phyloP scores from a whole-genome alignment of 306 rosid species.

The Lupinus albus region DNA sequence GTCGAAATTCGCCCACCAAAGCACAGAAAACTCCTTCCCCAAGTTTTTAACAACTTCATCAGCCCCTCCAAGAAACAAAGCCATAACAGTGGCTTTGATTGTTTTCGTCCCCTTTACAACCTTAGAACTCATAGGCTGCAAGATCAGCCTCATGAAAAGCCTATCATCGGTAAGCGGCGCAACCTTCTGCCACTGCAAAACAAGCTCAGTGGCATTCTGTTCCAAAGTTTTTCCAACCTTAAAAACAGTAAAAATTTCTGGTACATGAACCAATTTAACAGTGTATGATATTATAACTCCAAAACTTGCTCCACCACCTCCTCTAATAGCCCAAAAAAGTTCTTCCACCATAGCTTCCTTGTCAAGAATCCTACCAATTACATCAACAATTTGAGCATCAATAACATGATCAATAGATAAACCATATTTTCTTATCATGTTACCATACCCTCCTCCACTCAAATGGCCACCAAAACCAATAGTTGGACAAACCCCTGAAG shows the following conservation, averaged over 20 bases:
- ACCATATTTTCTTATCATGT: slow-evolving; percentile 67
- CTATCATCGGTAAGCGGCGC: slow-evolving; percentile 50
- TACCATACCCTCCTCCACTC: slow-evolving; percentile 85
- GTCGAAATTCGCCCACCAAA: slow-evolving; percentile 44
- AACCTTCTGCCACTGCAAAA: slow-evolving; percentile 66
- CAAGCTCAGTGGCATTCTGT: slow-evolving; percentile 57
- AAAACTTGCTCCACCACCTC: slow-evolving; percentile 83
- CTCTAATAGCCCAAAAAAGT: slow-evolving; percentile 80
- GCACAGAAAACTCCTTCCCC: slow-evolving; percentile 54
- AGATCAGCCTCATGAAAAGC: slow-evolving; percentile 62
- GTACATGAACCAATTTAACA: slow-evolving; percentile 58
- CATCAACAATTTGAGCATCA: slow-evolving; percentile 72
- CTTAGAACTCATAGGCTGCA: slow-evolving; percentile 59
- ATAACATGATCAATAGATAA: slow-evolving; percentile 64
- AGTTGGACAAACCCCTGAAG: slow-evolving; percentile 72
- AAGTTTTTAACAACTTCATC: slow-evolving; percentile 46
- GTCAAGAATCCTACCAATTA: slow-evolving; percentile 60
- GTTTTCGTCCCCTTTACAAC: slow-evolving; percentile 48
- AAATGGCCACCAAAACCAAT: slow-evolving; percentile 86
- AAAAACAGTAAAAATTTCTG: slow-evolving; percentile 62
- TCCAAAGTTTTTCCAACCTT: slow-evolving; percentile 46
- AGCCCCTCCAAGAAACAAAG: slow-evolving; percentile 58
- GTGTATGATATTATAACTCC: slow-evolving; percentile 70
- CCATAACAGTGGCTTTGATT: slow-evolving; percentile 42
- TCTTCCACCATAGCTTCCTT: slow-evolving; percentile 72